Evolutionary conservation across 2,329 filamentous ascomycete species (phyloP), one percentile per base, ranked within the genome.

Genomic region (Paramyrothecium sp.): DNA sequence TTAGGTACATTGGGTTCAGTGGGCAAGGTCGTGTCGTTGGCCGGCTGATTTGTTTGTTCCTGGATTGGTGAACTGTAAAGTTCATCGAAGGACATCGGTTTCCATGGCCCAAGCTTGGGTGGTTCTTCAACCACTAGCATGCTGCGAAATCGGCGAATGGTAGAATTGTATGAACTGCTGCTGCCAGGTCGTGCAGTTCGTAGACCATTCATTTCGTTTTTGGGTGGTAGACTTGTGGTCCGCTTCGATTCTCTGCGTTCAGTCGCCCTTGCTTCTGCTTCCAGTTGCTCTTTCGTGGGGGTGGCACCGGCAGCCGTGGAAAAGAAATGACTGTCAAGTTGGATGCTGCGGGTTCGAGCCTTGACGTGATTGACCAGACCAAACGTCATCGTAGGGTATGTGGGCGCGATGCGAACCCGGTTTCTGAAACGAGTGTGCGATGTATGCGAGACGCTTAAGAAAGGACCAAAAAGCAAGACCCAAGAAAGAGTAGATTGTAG

Each of bases 41-140:
- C 13, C 13, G 38, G 38, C n/a, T 44, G 38, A 19, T 44, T 44
- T 4, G 38, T 16, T 16, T 4, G 13, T 7, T 44, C 38, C 38
- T 44, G 13, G n/a, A 44, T 30, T 12, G 38, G 38, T 16, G 38
- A 57, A 48, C 72, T 61, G 57, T 77, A 78, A 50, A 83, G 73
- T 67, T 82, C 80, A 22, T 79, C 77, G 62, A 78, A 80, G 12
- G 73, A 74, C 60, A 81, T 73, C 34, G 76, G 75, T 54, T 73
- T 74, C 60, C 75, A 69, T 4, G 76, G 72, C 8, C 70, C 73
- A 22, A 83, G 71, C 57, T 63, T 79, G 13, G 81, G 80, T 2
- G 78, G 75, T 26, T 76, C 74, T 49, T 81, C 81, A 19, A 84
- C 71, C 50, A 81, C 77, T 20, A 84, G 72, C 82, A 85, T 81